Conservation (phyloP, 2,329 filamentous ascomycete genomes). For the Alternaria conjuncta region DNA sequence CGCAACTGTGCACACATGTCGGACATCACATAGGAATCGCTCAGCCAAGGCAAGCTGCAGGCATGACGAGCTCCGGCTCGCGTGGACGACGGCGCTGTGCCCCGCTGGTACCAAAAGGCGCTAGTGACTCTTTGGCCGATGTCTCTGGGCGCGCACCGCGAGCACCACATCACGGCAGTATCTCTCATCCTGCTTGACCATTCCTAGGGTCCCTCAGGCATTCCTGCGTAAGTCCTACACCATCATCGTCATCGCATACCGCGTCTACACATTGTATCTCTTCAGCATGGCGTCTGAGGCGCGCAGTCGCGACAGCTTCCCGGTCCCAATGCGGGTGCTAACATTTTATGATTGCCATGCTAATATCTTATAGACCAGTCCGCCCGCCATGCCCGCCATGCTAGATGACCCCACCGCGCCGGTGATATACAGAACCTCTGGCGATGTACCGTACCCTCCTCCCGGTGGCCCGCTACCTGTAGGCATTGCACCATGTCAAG, state of each 20-base stretch:
- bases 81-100: not conserved
- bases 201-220: conserved; percentile 14
- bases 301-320: not conserved
- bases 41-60: not conserved
- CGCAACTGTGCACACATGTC: not conserved
- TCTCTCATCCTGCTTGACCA: conserved; percentile 29
- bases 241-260: conserved; percentile 1
- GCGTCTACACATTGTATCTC: not conserved
- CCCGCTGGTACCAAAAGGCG: not conserved
- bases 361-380: conserved; percentile 5
- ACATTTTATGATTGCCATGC: conserved; percentile 1
- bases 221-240: conserved; percentile 18
- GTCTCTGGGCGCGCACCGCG: conserved; percentile 11
- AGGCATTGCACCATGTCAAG: conserved; percentile 74
- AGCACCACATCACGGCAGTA: conserved; percentile 29
- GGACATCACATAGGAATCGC: not conserved
- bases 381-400: conserved; percentile 72
- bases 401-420: conserved; percentile 77
- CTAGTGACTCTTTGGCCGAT: not conserved
- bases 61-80: not conserved
- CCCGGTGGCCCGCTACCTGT: conserved; percentile 68
- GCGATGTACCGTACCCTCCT: conserved; percentile 69
- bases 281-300: not conserved
- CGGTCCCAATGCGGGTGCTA: conserved; percentile 4
- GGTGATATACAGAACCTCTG: conserved; percentile 73